These are phyloP conservation scores for Cytospora schulzeri DNA, from an alignment of 2,329 filamentous ascomycete genomes.

Conservation along the genomic window DNA sequence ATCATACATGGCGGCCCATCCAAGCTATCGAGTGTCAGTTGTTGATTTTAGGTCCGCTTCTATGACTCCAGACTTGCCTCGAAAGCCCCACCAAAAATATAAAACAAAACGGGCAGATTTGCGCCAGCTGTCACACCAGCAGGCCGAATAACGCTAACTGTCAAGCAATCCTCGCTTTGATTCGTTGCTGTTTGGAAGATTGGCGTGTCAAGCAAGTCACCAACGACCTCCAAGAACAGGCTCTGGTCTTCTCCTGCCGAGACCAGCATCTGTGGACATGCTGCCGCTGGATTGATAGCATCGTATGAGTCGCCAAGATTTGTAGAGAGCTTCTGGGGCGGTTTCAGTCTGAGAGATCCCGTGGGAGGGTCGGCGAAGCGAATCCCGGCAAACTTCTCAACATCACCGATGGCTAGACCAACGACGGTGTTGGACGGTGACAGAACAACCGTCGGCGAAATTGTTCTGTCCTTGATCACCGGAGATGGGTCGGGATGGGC, in stretches of 20 bases:
- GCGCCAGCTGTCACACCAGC: constrained; percentile 53
- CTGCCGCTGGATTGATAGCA: constrained; percentile 58
- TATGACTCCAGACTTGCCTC: constrained; percentile 38
- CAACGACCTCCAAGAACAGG: constrained; percentile 48
- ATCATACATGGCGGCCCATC: constrained; percentile 55
- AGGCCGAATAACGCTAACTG: constrained; percentile 61
- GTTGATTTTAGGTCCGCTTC: background rate
- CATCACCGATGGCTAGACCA: constrained; percentile 45
- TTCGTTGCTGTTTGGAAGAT: constrained; percentile 58
- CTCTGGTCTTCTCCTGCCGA: constrained; percentile 46
- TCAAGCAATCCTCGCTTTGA: constrained; percentile 66
- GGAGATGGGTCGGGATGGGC: constrained; percentile 4
- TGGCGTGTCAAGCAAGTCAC: constrained; percentile 54
- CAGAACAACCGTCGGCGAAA: constrained; percentile 54
- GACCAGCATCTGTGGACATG: constrained; percentile 74
- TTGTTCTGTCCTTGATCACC: constrained; percentile 20
- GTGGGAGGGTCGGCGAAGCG: constrained; percentile 73
- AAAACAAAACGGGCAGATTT: constrained; percentile 68
- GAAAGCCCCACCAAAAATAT: constrained; percentile 72
- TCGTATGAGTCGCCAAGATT: constrained; percentile 59
- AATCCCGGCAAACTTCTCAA: constrained; percentile 74
- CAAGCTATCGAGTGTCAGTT: constrained; percentile 39
- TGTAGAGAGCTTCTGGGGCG: constrained; percentile 62
- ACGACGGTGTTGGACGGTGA: constrained; percentile 56
- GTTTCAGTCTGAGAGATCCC: constrained; percentile 67